Base-by-base conservation (phyloP, 108 stramenopile species). In the Epithemia pelagica region DNA sequence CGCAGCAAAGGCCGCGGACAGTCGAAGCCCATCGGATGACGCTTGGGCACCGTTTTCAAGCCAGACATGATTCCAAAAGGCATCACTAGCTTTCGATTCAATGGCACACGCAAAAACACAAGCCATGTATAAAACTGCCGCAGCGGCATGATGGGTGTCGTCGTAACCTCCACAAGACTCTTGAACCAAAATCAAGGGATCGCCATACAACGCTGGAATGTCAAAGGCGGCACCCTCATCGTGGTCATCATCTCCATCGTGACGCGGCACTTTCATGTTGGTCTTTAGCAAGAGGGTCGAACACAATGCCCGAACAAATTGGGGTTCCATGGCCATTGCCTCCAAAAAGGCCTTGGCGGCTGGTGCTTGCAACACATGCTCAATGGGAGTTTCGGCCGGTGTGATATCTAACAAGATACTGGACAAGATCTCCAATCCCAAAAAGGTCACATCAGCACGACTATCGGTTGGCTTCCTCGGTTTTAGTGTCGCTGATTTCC, bases 351-450 rank as follows among this genome's bases (percentile, higher is more conserved):
- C 69, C 24, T 46, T 65, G 2, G 79, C 77, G 28, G 32, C 73
- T 7, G 67, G 58, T 23, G 74, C 72, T 30, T 80, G 71, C 30
- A 79, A 51, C 5, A 75, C 62, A 31, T 37, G 25, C 24, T 69
- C 54, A 2, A 68, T 71, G 27, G 69, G 64, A 25, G 57, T 63
- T 8, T 54, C 59, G 26, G 63, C 52, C 24, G 75, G 77, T 46
- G 37, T 46, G 32, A 85, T 54, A 30, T 86, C 82, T 24, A 67
- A 32, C 2, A 88, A 30, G 18, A 83, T 60, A 62, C 67, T 56
- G 23, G 62, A 77, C 30, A 83, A 58, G 64, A 87, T 77, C 23
- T 90, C 82, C 10, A 90, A 58, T 23, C 85, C 81, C 30, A 82
- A 52, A 22, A 80, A 65, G 15, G 62, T 60, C 23, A 81, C 52